Evolutionary conservation across 371 early-diverging fungal species (phyloP), one percentile per base, ranked within the genome.

Genomic region (Nematocida ironsii): DNA sequence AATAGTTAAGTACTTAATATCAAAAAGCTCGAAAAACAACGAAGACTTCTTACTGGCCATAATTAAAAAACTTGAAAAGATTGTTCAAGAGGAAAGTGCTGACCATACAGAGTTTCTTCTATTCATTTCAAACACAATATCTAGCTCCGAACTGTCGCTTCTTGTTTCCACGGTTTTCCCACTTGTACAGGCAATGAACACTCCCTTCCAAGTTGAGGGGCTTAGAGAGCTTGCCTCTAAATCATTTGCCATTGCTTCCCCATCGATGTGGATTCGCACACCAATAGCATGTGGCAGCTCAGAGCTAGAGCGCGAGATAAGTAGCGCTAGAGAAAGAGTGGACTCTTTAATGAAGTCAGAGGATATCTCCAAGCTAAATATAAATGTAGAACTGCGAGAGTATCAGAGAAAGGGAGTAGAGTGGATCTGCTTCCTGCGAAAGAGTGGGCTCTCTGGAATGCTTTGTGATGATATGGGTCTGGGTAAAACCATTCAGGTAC

Each of bases 401-500:
- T 88, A 88, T 72, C 88, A 88, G 71, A 54, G 67, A 50, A 84
- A 85, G 55, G 88, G 86, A 42, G 67, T 88, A 3, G 82, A 82
- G 62, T 88, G 88, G 88, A 76, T 88, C 20, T 39, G 42, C 5
- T 86, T 86, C 72, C 61, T 88, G n/a, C 72, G 73, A 70, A 81
- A 69, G 27, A 83, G 83, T 58, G 73, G 73, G 48, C 60, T 86
- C 5, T 85, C 85, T 70, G 86, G 86, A 7, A 86, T 88, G 70
- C 80, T 88, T 27, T 85, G 84, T 33, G 86, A 86, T 72, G 86
- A 86, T 52, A 97, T 97, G 97, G 98, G 98, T 27, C 89, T 92
- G 74, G 98, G 94, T 50, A 99, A 97, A 88, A 97, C 98, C 0
- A 88, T 97, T 13, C 97, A 99, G 86, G 85, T 85, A 1, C 72